Conservation (phyloP, 495 filamentous ascomycete species). For the Penicillium salamii region DNA sequence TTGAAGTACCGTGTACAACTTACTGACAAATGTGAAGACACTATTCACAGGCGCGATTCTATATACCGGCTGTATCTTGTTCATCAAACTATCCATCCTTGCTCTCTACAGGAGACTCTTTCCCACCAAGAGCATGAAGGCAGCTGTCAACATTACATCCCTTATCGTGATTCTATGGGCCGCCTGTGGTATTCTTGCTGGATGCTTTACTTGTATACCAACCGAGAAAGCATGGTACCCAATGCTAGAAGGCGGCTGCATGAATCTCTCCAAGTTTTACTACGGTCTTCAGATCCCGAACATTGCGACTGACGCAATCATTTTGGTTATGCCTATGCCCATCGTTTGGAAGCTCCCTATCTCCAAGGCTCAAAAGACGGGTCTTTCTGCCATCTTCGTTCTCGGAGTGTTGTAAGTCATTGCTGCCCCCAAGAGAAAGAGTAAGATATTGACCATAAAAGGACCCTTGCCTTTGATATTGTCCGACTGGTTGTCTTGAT, state of each 20-base stretch:
- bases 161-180: constrained; percentile 23
- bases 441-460: neutral
- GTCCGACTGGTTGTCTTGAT: constrained; percentile 25
- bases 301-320: constrained; percentile 38
- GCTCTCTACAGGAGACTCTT: constrained; percentile 33
- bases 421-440: neutral
- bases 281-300: constrained; percentile 42
- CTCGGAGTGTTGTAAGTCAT: constrained; percentile 34
- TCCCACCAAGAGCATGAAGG: constrained; percentile 22
- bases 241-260: constrained; percentile 22
- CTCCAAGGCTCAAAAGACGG: constrained; percentile 32
- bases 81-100: constrained; percentile 38
- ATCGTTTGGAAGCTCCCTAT: constrained; percentile 43
- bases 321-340: constrained; percentile 51
- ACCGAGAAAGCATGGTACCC: constrained; percentile 32
- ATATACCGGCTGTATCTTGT: constrained; percentile 21
- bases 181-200: constrained; percentile 24
- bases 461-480: constrained; percentile 30
- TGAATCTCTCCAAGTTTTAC: constrained; percentile 31
- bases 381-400: constrained; percentile 40
- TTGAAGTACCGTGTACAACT: too few species aligned
- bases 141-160: constrained; percentile 10
- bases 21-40: constrained; percentile 8
- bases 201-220: constrained; percentile 35
- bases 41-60: constrained; percentile 23